These are phyloP conservation scores for Phyllachora maydis DNA, from an alignment of 2,329 filamentous ascomycete genomes.

Conservation along the genomic window DNA sequence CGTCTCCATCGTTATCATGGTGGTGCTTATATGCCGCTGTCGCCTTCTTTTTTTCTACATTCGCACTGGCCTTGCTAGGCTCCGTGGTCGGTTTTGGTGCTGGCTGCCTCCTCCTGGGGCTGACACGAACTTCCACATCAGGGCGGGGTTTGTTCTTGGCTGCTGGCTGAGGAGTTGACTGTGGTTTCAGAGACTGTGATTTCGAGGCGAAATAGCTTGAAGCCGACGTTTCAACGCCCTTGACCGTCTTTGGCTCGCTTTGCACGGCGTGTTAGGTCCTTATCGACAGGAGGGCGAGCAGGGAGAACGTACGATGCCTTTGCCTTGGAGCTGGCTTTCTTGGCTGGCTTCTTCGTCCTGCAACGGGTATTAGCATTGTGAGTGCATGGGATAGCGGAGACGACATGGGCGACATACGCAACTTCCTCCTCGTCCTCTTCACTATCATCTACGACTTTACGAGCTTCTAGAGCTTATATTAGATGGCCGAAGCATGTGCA, in stretches of 20 bases:
- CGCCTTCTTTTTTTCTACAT: constrained; percentile 22
- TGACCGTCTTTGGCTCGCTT: constrained; percentile 17
- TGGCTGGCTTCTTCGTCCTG: constrained; percentile 35
- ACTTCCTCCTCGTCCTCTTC: constrained; percentile 47
- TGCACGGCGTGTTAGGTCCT: constrained; percentile 1
- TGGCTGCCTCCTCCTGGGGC: constrained; percentile 24
- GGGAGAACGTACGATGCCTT: constrained; percentile 25
- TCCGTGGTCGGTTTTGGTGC: constrained; percentile 9
- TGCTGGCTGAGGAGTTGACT: constrained; percentile 15
- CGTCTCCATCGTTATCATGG: constrained; percentile 30
- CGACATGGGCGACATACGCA: constrained; percentile 18
- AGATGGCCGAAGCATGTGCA: too few relatives aligned
- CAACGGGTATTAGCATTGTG: constrained; percentile 3
- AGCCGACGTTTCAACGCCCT: constrained; percentile 30
- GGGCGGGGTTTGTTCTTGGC: constrained; percentile 16
- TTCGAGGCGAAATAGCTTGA: constrained; percentile 35
- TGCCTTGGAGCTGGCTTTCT: constrained; percentile 25
- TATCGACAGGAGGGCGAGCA: constrained; percentile 1
- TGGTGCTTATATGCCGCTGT: constrained; percentile 19
- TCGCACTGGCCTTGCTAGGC: constrained; percentile 9
- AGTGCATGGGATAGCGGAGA: not conserved
- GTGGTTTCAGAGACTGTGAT: constrained; percentile 15
- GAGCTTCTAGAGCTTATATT: constrained; percentile 18
- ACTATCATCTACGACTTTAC: constrained; percentile 64
- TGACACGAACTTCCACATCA: constrained; percentile 26